Percentiles rank a stretch among this genome's conserved stretches.
Evolutionary conservation across 306 rosid species (phyloP).

Genomic region (Gillenia trifoliata): DNA sequence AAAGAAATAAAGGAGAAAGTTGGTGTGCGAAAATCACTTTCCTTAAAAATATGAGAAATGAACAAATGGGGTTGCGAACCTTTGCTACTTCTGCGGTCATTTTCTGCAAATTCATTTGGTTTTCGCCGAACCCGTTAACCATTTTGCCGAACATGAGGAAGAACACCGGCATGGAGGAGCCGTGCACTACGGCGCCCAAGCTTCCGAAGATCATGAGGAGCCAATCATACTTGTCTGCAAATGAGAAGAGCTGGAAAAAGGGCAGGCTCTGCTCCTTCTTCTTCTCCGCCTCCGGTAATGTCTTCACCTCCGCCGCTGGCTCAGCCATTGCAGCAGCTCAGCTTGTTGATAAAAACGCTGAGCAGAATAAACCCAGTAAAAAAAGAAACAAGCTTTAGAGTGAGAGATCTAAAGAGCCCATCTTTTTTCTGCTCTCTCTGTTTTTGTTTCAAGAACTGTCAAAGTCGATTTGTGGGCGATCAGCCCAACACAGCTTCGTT

Average conservation of each 20-base stretch:
- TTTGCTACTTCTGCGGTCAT: constrained; percentile 93
- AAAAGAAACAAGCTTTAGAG: constrained; percentile 7
- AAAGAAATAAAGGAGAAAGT: too few species aligned
- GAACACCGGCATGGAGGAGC: constrained; percentile 97
- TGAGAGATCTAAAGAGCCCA: constrained; percentile 30
- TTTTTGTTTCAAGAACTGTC: constrained; percentile 44
- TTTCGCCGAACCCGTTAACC: constrained; percentile 95
- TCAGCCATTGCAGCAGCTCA: constrained; percentile 10
- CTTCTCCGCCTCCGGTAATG: constrained; percentile 89
- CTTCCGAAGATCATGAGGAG: constrained; percentile 76
- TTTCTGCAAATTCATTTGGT: constrained; percentile 73
- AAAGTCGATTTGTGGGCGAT: constrained; percentile 30
- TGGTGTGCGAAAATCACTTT: too few species aligned
- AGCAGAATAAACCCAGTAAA: not conserved
- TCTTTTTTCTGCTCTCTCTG: constrained; percentile 18
- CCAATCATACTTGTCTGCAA: constrained; percentile 81
- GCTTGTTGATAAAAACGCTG: not conserved
- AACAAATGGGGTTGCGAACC: constrained; percentile 31
- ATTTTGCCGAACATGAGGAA: constrained; percentile 90
- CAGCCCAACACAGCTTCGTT: constrained; percentile 15
- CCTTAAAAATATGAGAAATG: not conserved
- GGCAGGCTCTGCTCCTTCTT: constrained; percentile 91
- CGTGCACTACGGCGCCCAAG: constrained; percentile 87
- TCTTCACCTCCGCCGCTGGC: constrained; percentile 28
- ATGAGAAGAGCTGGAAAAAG: constrained; percentile 79